Base-by-base conservation (phyloP, 2,329 filamentous ascomycete genomes). In the Colletotrichum abscissum region DNA sequence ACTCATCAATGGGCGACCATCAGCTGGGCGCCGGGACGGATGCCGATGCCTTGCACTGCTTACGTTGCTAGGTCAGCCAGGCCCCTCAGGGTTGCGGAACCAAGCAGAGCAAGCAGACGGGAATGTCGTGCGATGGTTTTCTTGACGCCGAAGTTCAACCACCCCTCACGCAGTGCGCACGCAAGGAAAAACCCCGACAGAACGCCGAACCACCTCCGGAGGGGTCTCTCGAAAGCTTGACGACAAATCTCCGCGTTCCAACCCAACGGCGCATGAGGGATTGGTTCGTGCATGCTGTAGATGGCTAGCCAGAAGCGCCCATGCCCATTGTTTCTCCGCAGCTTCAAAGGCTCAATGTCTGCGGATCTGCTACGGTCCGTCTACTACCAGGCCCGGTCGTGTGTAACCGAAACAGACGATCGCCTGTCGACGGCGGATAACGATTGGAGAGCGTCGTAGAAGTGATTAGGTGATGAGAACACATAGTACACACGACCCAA, bases 201-300 rank as follows among this genome's bases (percentile, higher is more conserved):
- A 73, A 71, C 67, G 49, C 71, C 71, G 71, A 73, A 52, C 49
- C 71, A 73, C 60, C 67, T 22, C 71, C 71, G 71, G 46, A 42
- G 67, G 49, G 67, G 52, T 16, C 38, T 49, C 57, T 73, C 55
- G 38, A 42, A n/a, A 66, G 67, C 55, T 73, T 66, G 55, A 73
- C 71, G 71, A 73, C 71, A 73, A 71, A 73, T 73, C 71, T 71
- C 71, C 71, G 71, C 71, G 67, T 57, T 62, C 22, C 55, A 60
- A 28, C 30, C 30, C n/a, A n/a, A 60, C 30, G 49, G 22, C 69
- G 69, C 58, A 68, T 57, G 24, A 63, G 22, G 30, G 69, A 46
- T 60, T 55, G 52, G 60, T 65, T 56, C 56, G 60, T 49, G 30
- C 30, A 33, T 58, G 14, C 19, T 33, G 19, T 35, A 26, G 46